phyloP scores from a whole-genome alignment of 345 rosid genomes.

The Aegle marmelos region DNA sequence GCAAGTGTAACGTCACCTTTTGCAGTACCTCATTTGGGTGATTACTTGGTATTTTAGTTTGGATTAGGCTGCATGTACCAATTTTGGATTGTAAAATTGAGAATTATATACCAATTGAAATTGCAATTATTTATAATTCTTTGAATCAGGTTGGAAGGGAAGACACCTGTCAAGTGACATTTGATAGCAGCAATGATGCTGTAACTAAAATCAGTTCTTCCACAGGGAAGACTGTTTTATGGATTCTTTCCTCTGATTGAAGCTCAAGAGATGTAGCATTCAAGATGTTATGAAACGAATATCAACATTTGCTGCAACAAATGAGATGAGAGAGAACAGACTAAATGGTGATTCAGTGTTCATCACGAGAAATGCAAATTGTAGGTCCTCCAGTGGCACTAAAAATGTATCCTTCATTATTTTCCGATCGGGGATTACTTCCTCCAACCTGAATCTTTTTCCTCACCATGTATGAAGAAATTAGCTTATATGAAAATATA shows the following conservation, averaged over 20 bases:
- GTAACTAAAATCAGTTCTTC: not conserved
- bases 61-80: not conserved
- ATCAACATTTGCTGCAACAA: not conserved
- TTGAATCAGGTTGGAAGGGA: constrained; percentile 33
- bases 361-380: no score
- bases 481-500: no score
- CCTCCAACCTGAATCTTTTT: no score
- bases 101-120: not conserved
- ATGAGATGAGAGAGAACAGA: not conserved
- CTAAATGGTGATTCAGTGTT: no score
- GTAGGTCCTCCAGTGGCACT: no score
- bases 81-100: not conserved
- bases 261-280: not conserved
- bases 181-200: constrained; percentile 5
- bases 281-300: not conserved
- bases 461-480: no score
- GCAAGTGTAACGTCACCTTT: no score
- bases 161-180: constrained; percentile 20
- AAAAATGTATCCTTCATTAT: no score
- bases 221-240: not conserved
- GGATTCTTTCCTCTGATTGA: not conserved
- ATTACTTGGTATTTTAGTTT: not conserved
- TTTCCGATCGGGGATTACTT: no score
- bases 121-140: not conserved
- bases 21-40: no score